Conservation (phyloP, 148 eudicot genomes). For the Camellia lanceoleosa region DNA sequence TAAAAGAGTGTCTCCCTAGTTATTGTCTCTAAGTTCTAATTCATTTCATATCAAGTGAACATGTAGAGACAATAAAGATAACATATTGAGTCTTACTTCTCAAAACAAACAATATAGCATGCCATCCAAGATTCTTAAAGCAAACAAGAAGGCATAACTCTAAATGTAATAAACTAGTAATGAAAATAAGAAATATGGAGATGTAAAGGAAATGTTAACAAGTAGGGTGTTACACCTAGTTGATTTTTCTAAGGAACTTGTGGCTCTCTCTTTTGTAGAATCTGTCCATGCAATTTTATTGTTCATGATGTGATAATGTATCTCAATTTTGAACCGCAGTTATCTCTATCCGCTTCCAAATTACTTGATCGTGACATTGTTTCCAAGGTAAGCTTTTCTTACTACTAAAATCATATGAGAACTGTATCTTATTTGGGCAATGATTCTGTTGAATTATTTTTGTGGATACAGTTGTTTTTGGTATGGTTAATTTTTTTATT, state of each 20-base stretch:
- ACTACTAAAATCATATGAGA: not conserved
- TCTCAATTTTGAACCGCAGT: slow-evolving; percentile 44
- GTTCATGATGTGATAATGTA: not conserved
- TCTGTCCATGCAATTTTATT: not conserved
- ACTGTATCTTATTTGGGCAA: not conserved
- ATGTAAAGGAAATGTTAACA: too few relatives aligned
- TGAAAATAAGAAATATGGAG: too few relatives aligned
- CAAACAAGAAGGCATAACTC: too few relatives aligned
- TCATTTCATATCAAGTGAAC: too few relatives aligned
- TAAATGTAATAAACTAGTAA: too few relatives aligned
- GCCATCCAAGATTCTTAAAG: too few relatives aligned
- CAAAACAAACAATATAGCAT: too few relatives aligned
- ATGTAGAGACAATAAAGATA: too few relatives aligned
- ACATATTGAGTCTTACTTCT: too few relatives aligned
- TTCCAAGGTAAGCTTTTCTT: slow-evolving; percentile 57
- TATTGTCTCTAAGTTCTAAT: too few relatives aligned
- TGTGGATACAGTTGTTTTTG: not conserved
- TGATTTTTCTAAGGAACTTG: not conserved
- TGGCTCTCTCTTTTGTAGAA: not conserved
- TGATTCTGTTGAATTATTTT: not conserved
- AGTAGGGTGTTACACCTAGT: not conserved
- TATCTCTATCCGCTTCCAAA: slow-evolving; percentile 71
- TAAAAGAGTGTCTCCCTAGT: too few relatives aligned
- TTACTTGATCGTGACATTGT: slow-evolving; percentile 64
- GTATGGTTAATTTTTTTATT: not conserved